Evolutionary conservation across 345 rosid species (phyloP).

Genomic region (Gossypium rotundifolium): DNA sequence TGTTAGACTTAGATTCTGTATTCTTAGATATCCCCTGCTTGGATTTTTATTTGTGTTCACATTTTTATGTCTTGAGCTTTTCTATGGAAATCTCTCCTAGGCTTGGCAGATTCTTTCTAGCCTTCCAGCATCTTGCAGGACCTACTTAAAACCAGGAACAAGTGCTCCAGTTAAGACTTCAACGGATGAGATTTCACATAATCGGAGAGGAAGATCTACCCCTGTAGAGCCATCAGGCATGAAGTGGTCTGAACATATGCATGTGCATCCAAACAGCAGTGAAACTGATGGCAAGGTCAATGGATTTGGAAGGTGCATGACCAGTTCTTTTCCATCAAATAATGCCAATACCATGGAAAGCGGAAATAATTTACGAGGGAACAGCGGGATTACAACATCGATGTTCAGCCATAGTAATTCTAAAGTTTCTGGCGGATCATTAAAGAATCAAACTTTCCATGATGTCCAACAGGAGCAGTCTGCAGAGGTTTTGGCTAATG

Average conservation of each 20-base stretch:
- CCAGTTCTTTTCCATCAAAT: constrained; percentile 25
- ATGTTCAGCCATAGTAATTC: constrained; percentile 18
- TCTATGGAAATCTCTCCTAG: constrained; percentile 39
- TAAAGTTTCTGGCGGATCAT: constrained; percentile 26
- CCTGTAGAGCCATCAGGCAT: constrained; percentile 25
- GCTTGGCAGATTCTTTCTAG: constrained; percentile 83
- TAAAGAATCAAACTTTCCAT: constrained; percentile 24
- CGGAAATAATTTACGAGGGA: constrained; percentile 25
- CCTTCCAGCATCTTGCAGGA: constrained; percentile 49
- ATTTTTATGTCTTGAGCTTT: constrained; percentile 3
- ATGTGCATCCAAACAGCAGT: constrained; percentile 25
- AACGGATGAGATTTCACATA: constrained; percentile 21
- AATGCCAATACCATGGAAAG: constrained; percentile 21
- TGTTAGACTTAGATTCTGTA: background rate
- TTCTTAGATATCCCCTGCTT: background rate
- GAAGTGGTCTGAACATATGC: constrained; percentile 20
- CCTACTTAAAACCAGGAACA: constrained; percentile 67
- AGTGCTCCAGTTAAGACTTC: constrained; percentile 42
- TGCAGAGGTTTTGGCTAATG: constrained; percentile 41
- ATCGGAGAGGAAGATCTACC: constrained; percentile 34
- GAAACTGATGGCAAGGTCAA: constrained; percentile 16
- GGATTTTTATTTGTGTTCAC: background rate
- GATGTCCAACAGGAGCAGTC: constrained; percentile 27
- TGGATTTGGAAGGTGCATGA: constrained; percentile 26
- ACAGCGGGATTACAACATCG: constrained; percentile 27